Base-by-base conservation (phyloP, 306 rosid species). In the Prunus padus region DNA sequence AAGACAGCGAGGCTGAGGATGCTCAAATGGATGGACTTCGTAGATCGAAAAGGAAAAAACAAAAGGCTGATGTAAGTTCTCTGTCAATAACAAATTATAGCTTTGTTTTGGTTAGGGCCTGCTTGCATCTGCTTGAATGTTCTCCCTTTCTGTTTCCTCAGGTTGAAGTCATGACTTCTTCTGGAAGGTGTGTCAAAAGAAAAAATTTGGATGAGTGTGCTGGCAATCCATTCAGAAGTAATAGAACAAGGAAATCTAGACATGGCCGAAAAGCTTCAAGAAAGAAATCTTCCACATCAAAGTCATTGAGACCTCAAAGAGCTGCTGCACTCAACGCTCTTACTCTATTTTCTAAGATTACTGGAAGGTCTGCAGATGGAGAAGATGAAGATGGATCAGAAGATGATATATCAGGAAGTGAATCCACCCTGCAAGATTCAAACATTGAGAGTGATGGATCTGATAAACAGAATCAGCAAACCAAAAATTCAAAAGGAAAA, bases 251-350 rank as follows among this genome's bases (percentile, higher is more conserved):
- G 88, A 92, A 87, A 87, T 85, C 88, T 31, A 86, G 84, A 81
- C 83, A 79, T 82, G 84, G 89, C 66, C 90, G 69, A 23, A 90
- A 88, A 77, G 11, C 67, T 74, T 87, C 93, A 65, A 87, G 80
- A 85, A 88, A 80, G 76, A 92, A 85, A 84, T 84, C 87, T 51
- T 81, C 93, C 50, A 82, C 85, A 66, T 87, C 95, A 62, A 92
- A 91, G 86, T 86, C 96, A 69, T 85, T 89, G 74, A 88, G 99
- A 84, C 99, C 99, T 74, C 97, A 77, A 87, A 88, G 99, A 79
- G 97, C 91, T 78, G 98, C 99, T 47, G 99, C 99, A 47, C 93
- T 91, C 73, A 92, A 96, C 77, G 99, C 98, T 45, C 92, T 91
- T 56, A 84, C 78, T 79, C 79, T 93, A 77, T 89, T 96, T 76